Base-by-base conservation (phyloP, 1,284 basidiomycete species). In the Heterobasidion occidentale region DNA sequence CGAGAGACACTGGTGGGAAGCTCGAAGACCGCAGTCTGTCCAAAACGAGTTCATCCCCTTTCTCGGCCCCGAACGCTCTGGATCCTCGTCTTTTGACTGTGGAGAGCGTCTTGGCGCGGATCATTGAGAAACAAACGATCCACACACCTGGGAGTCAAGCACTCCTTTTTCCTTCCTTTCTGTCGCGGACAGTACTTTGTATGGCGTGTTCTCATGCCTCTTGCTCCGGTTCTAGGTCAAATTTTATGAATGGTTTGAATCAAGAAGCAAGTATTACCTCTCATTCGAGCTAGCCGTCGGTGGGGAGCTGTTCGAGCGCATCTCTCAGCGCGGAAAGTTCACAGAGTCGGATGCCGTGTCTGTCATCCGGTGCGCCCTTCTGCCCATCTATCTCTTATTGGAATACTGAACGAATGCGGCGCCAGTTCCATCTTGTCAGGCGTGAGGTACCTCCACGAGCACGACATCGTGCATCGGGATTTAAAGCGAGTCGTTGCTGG, bases 211-310 rank as follows among this genome's bases (percentile, higher is more conserved):
- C 27, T 27, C 27, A 27, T 5, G 5, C 27, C 27, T 6, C 5
- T 0, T 42, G 27, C 5, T 4, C 27, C 19, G 11, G 12, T 47
- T 6, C 34, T 70, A 88, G 89, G 92, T 96, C 64, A 93, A 93
- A 67, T 92, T 94, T 65, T 93, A 88, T 68, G 92, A 94, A 68
- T 92, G 86, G 83, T 97, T 97, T 68, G 94, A 97, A 68, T 93
- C 90, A 15, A 77, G 92, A 56, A 81, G 86, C 42, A 96, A 94
- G 69, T 95, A 92, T 70, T 97, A 94, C 67, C 82, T 97, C 38
- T 82, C 89, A 0, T 97, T 97, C 65, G 92, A 97, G 70, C 85
- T 96, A 7, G 94, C 94, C 0, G 79, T 84, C 2, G 94, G 94
- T 17, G 94, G 94, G 46, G 93, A 94, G 66, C 78, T 95, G 2